Evolutionary conservation across 2,329 filamentous ascomycete genomes (phyloP), one percentile per base, ranked within the genome.

Genomic region (Fusarium bactridioides): DNA sequence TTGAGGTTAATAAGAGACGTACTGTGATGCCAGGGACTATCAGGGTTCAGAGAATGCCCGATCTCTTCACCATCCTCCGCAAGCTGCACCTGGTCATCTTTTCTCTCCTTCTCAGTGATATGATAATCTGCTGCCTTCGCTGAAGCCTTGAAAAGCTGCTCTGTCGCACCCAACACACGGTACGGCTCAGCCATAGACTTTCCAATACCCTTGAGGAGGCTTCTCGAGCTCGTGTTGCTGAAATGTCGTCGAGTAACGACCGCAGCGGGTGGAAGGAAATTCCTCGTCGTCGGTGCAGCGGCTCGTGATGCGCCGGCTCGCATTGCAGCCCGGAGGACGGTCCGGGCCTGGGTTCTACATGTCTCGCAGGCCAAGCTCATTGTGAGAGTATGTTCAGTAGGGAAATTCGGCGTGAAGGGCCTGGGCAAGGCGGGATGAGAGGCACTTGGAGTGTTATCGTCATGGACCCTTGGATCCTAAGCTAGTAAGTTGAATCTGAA

Each of bases 41-140:
- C 72, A 10, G 76, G 62, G 47, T 78, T 76, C 11, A 80, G 58
- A 19, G 82, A 76, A 7, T 74, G 67, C 21, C 95, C 95, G 54
- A 98, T 81, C 81, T 98, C 94, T 80, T 97, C 93, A 13, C 94
- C 95, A 37, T 92, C 90, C 59, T 89, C 89, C 6, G 93, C 92
- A 80, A 90, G 92, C 33, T 90, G 88, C 59, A 96, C 88, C 53
- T 89, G 86, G 1, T 87, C 90, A 8, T 90, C 89, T 74, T 91
- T 91, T 74, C 92, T 86, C 56, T 88, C 84, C 60, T 89, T 86
- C 73, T 92, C 87, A 4, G 92, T 89, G 63, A 97, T 93, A 58
- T 85, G 89, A 82, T 98, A 98, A 69, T 91, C 89, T 50, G 93
- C 94, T 72, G 93, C 89, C 64, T 83, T 83, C 13, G 91, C 88